Evolutionary conservation across 2,329 filamentous ascomycete genomes (phyloP), one percentile per base, ranked within the genome.

Genomic region (Sphaerulina populicola): DNA sequence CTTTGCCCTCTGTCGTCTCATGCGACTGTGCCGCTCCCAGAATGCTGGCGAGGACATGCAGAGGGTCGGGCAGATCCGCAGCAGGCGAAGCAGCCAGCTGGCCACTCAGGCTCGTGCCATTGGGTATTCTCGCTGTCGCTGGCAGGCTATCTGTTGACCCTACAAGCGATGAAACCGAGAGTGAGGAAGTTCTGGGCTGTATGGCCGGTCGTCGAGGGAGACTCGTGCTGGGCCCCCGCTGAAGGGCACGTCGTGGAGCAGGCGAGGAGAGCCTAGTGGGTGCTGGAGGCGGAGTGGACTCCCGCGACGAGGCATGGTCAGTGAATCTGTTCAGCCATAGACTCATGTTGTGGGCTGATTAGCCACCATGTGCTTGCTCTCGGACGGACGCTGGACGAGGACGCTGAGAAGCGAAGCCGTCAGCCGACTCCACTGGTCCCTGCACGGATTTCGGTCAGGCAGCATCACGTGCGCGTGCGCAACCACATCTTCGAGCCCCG

Each of bases 251-350:
- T 65, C 85, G 77, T 58, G 79, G 79, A 37, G 82, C 77, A 43
- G 87, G 85, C 57, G 88, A 89, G 64, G 81, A 85, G 44, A 83
- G 74, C 66, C 88, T 81, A 66, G 78, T 82, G 53, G 77, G 76
- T 54, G 81, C 72, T 64, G 81, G 75, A 51, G 79, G 75, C 70
- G 80, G 73, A 67, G 79, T 81, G 51, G 82, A 78, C 68, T 86
- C 83, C 62, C 78, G 44, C 2, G 52, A 54, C 1, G 46, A 45
- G 10, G 46, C 38, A 10, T 41, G 15, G 10, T 54, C 52, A 31
- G 52, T 83, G 59, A 94, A 81, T 68, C 89, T 85, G 73, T 95
- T 89, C 66, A 94, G 81, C 89, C 89, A 95, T 88, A 94, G 94
- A 44, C 47, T 50, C 47, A 50, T 50, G n/a, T 31, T 50, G 47